Conservation (phyloP, 345 rosid genomes). For the Syzygium aqueum region DNA sequence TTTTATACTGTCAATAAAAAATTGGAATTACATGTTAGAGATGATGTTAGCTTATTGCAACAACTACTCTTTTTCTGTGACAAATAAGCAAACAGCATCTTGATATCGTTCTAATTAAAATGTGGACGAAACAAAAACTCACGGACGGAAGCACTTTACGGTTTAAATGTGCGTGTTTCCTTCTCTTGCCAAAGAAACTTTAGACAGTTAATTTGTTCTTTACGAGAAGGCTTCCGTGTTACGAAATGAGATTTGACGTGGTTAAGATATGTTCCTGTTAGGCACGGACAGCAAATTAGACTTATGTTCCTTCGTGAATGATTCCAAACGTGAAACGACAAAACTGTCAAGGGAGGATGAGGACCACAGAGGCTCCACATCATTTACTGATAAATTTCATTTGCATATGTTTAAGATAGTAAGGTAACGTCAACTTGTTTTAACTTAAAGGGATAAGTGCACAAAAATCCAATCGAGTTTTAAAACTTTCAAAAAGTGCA, state of each 20-base stretch:
- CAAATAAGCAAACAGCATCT: too few relatives aligned
- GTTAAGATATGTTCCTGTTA: background rate
- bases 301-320: background rate
- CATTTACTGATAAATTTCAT: background rate
- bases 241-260: background rate
- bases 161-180: background rate
- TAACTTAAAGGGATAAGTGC: background rate
- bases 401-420: background rate
- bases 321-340: background rate
- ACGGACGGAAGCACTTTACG: background rate
- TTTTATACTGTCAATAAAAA: too few relatives aligned
- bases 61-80: too few relatives aligned
- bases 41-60: too few relatives aligned
- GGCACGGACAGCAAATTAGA: background rate
- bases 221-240: background rate
- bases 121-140: too few relatives aligned
- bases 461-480: too few relatives aligned
- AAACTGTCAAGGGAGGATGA: background rate
- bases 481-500: too few relatives aligned
- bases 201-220: background rate
- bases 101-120: too few relatives aligned
- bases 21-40: too few relatives aligned
- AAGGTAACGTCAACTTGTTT: background rate
- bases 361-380: background rate
- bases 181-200: background rate